Conservation (phyloP, 164 flowering plant genomes). For the Litsea cubeba region DNA sequence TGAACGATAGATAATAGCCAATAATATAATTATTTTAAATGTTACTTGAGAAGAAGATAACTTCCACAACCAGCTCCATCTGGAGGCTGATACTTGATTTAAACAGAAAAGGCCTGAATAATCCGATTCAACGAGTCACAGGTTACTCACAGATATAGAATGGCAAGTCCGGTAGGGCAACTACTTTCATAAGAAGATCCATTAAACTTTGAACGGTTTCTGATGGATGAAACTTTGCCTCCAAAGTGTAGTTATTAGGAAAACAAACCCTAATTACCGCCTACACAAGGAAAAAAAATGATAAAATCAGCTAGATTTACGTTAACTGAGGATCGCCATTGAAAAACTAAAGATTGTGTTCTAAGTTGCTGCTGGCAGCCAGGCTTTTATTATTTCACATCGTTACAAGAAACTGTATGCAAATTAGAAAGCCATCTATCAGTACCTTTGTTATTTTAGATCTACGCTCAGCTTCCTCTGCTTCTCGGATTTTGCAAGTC, state of each 20-base stretch:
- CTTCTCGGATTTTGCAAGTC: conserved; percentile 80
- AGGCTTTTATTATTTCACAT: background rate
- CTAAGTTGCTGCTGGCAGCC: background rate
- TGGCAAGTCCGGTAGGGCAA: conserved; percentile 71
- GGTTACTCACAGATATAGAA: conserved; percentile 64
- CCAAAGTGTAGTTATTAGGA: conserved; percentile 79
- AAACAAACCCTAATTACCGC: conserved; percentile 75
- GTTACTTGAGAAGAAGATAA: background rate
- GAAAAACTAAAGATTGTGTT: background rate
- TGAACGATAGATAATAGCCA: background rate
- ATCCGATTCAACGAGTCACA: background rate
- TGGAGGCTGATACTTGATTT: background rate
- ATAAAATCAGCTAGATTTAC: background rate
- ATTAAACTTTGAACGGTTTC: conserved; percentile 68
- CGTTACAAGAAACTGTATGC: background rate
- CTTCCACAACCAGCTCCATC: background rate
- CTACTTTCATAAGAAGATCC: conserved; percentile 62
- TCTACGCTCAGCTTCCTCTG: conserved; percentile 83
- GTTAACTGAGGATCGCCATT: background rate
- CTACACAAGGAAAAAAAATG: conserved; percentile 29
- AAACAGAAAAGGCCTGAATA: background rate
- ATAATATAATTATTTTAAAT: background rate
- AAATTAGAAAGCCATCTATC: background rate
- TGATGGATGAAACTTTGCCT: conserved; percentile 83
- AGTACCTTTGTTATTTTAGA: conserved; percentile 71